phyloP scores from a whole-genome alignment of 139 green algal species.

The Raphidocelis subcapitata region DNA sequence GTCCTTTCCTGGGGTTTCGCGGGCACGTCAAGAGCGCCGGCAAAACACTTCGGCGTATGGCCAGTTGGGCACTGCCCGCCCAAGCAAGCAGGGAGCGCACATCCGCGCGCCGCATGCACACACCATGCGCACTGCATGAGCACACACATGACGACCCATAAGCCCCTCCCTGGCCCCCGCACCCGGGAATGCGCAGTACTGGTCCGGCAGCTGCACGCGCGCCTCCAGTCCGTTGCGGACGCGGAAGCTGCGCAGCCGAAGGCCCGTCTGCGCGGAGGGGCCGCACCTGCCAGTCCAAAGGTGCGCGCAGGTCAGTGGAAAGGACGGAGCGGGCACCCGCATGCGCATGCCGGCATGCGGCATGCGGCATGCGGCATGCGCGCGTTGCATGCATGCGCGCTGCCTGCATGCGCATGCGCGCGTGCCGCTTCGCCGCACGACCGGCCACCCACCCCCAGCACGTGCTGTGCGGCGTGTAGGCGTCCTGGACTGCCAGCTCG shows the following conservation, averaged over 20 bases:
- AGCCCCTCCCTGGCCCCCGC: not conserved
- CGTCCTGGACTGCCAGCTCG: slow-evolving; percentile 67
- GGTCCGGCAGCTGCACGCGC: slow-evolving; percentile 27
- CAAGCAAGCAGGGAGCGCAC: too few species aligned
- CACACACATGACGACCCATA: not conserved
- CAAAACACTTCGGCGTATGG: not conserved
- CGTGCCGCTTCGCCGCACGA: too few species aligned
- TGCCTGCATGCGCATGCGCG: not conserved
- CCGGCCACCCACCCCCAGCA: slow-evolving; percentile 83
- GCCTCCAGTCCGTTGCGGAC: slow-evolving; percentile 65
- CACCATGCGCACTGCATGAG: too few species aligned
- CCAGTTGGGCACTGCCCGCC: too few species aligned
- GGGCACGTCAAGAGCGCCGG: not conserved
- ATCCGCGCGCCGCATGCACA: too few species aligned
- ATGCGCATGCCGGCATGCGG: not conserved
- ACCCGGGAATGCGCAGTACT: slow-evolving; percentile 70
- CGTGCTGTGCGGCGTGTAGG: slow-evolving; percentile 62
- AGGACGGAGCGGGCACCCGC: not conserved
- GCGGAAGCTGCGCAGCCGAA: slow-evolving; percentile 62
- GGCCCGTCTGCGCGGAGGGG: slow-evolving; percentile 47
- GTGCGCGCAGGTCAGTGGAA: not conserved
- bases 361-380: not conserved
- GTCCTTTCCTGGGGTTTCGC: too few species aligned
- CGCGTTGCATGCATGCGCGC: not conserved
- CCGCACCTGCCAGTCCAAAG: slow-evolving; percentile 32